Evolutionary conservation across 306 rosid genomes (phyloP).

Genomic region (Argentina anserina): DNA sequence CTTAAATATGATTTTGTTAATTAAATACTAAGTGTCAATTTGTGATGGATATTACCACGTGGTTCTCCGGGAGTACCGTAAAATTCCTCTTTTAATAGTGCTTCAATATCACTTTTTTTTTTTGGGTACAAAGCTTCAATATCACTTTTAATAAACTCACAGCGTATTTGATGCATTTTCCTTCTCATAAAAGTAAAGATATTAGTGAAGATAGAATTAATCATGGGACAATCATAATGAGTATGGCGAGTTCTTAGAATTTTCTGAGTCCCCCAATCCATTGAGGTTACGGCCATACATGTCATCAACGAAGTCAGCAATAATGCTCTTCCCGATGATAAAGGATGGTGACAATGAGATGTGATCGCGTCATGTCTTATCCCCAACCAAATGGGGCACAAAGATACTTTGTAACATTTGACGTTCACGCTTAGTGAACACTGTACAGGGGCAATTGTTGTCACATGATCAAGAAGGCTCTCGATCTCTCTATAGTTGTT

Average conservation of each 20-base stretch:
- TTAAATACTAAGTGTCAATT: too few relatives aligned
- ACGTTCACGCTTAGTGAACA: neutral
- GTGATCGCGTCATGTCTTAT: neutral
- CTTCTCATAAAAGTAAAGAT: too few relatives aligned
- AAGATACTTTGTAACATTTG: neutral
- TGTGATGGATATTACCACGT: too few relatives aligned
- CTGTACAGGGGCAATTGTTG: too few relatives aligned
- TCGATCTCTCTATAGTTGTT: neutral
- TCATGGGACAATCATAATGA: neutral
- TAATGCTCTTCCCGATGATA: neutral
- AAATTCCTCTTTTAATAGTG: too few relatives aligned
- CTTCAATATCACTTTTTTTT: too few relatives aligned
- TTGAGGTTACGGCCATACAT: neutral
- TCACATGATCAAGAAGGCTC: neutral
- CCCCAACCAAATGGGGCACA: conserved; percentile 1
- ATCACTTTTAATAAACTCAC: too few relatives aligned
- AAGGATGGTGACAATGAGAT: conserved; percentile 5
- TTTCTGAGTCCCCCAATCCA: neutral
- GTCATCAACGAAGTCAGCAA: neutral
- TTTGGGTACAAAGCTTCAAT: too few relatives aligned
- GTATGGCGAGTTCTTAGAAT: neutral
- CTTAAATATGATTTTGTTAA: too few relatives aligned
- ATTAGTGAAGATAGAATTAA: neutral
- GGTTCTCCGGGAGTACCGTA: too few relatives aligned
- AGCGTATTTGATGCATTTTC: too few relatives aligned